A percentile compares a stretch with the other conserved stretches of the same genome.
These are phyloP conservation scores for Candida tetrigidarum DNA, from an alignment of 1,139 yeast species.

Conservation along the genomic window DNA sequence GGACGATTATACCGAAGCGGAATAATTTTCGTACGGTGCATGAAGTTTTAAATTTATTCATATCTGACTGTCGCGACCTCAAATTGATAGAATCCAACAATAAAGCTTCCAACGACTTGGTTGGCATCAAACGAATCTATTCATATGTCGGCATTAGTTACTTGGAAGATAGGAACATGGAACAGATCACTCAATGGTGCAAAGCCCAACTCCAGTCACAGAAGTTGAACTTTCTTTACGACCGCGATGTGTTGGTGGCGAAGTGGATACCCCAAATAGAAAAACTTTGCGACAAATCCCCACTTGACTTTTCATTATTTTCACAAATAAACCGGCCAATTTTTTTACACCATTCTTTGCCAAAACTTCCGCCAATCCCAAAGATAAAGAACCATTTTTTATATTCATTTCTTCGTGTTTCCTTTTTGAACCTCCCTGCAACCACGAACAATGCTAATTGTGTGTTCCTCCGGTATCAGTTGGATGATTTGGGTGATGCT, in stretches of 20 bases:
- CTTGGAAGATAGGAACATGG: background rate
- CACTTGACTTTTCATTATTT: too few species aligned
- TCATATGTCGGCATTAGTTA: slow-evolving; percentile 5
- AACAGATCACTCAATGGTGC: background rate
- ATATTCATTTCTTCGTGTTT: background rate
- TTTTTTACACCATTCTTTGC: slow-evolving; percentile 4
- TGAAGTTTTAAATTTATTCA: background rate
- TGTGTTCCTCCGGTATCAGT: background rate
- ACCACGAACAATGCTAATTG: background rate
- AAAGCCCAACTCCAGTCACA: background rate
- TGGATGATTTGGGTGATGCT: slow-evolving; percentile 21
- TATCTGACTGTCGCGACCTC: background rate
- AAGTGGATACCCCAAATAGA: background rate
- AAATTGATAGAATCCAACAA: background rate
- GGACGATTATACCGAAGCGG: background rate
- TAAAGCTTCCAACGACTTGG: background rate
- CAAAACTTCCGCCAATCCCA: slow-evolving; percentile 9
- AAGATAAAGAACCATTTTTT: background rate
- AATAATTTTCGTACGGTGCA: background rate
- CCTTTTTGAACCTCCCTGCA: background rate
- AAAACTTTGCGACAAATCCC: too few species aligned
- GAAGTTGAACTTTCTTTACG: too few species aligned
- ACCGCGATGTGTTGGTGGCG: slow-evolving; percentile 1
- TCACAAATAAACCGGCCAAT: slow-evolving; percentile 5
- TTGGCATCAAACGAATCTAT: background rate